Percentiles rank a stretch among this genome's conserved stretches.
phyloP scores from a whole-genome alignment of 768 basidiomycete species.

The Piloderma croceum region DNA sequence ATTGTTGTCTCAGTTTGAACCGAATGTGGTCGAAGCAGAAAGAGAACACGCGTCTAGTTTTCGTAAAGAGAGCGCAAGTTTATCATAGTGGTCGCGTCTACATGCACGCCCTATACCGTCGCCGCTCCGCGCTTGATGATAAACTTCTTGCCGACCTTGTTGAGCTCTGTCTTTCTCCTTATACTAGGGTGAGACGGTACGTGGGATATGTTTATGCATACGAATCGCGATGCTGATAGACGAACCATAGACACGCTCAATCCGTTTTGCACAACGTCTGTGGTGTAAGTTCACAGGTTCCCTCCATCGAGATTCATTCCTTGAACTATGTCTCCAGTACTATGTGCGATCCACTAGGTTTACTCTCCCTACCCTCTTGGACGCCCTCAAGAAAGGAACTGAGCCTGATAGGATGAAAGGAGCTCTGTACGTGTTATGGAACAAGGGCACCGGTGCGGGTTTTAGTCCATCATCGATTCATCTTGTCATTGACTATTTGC shows the following conservation, averaged over 20 bases:
- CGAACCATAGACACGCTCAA: constrained; percentile 55
- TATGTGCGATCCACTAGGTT: constrained; percentile 68
- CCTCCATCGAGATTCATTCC: background rate
- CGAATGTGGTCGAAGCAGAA: constrained; percentile 69
- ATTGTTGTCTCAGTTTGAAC: constrained; percentile 41
- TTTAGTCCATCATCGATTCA: constrained; percentile 2
- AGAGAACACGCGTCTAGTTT: constrained; percentile 67
- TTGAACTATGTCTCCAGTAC: constrained; percentile 37
- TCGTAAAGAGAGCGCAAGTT: constrained; percentile 71
- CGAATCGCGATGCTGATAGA: background rate
- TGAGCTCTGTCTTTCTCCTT: constrained; percentile 74
- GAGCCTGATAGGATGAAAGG: constrained; percentile 96
- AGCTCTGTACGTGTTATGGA: constrained; percentile 74
- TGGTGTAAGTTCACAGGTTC: constrained; percentile 40
- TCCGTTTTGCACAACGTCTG: constrained; percentile 57
- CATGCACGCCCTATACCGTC: constrained; percentile 71
- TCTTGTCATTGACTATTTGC: constrained; percentile 9
- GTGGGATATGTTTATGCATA: constrained; percentile 2
- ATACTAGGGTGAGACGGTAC: constrained; percentile 71
- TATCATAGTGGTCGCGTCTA: constrained; percentile 74
- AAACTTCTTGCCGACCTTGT: constrained; percentile 59
- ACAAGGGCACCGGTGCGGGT: constrained; percentile 59
- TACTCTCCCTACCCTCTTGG: constrained; percentile 54
- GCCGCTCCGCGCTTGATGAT: constrained; percentile 71
- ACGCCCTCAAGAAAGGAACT: constrained; percentile 61